Evolutionary conservation across 2,329 filamentous ascomycete genomes (phyloP), one percentile per base, ranked within the genome.

Genomic region (Cercospora sojina): DNA sequence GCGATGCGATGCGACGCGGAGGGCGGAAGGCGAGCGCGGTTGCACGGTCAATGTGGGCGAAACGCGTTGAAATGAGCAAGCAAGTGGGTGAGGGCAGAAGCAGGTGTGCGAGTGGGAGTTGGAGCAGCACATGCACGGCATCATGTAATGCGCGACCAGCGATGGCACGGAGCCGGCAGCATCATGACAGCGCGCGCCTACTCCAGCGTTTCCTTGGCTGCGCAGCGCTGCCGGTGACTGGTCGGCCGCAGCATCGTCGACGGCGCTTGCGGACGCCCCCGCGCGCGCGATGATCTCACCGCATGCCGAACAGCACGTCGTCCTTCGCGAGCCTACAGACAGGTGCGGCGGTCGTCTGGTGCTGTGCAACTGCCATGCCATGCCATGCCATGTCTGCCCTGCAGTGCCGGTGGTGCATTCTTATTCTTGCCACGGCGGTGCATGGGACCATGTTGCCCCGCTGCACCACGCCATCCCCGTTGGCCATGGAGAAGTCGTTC

Each of bases 271-370:
- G 47, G 23, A 51, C 47, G 47, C 47, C 47, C 47, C 23, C 51
- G 23, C 51, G 51, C 51, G 51, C 51, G n/a, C 51, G 51, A 56
- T 56, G 51, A 56, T 25, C 51, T 29, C 51, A 51, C 47, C 35
- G 35, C 35, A 38, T 38, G 35, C 35, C 35, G 35, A n/a, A 38
- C 35, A n/a, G 35, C 35, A 38, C n/a, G 35, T 38, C 35, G n/a
- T 38, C 35, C 35, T 38, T 38, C 35, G 35, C n/a, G 35, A 38
- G 35, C 16, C 35, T 38, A 38, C 35, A 38, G n/a, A 38, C 35
- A 38, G n/a, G 35, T 38, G 35, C 35, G 35, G 32, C 16, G 32
- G 35, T 38, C n/a, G 35, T 38, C n/a, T 38, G 5, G 35, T 38
- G 35, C 35, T 38, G 35, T 38, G 35, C 35, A n/a, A 38, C 35